Conservation (phyloP, 352 stramenopile genomes). For the Phytophthora constricta region DNA sequence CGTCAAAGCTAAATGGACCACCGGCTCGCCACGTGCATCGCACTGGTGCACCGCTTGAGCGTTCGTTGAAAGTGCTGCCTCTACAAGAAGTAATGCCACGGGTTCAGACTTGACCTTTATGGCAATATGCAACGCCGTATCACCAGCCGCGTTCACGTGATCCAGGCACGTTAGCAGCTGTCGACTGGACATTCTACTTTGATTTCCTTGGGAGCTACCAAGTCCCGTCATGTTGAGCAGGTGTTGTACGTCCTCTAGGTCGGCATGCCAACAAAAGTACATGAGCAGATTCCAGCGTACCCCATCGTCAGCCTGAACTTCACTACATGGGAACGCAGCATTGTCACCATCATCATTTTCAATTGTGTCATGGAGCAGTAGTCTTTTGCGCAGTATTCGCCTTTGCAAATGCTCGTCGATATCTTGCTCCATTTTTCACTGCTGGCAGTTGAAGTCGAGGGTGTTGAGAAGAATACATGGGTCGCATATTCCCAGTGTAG, state of each 20-base stretch:
- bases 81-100: slow-evolving; percentile 52
- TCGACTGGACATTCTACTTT: slow-evolving; percentile 28
- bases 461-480: slow-evolving; percentile 45
- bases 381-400: slow-evolving; percentile 30
- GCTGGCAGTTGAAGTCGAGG: slow-evolving; percentile 5
- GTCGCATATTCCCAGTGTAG: slow-evolving; percentile 70
- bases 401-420: slow-evolving; percentile 31
- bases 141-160: slow-evolving; percentile 64
- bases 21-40: slow-evolving; percentile 55
- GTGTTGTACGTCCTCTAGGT: slow-evolving; percentile 49
- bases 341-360: slow-evolving; percentile 32
- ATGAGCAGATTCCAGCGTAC: slow-evolving; percentile 71
- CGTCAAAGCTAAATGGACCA: slow-evolving; percentile 68
- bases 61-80: slow-evolving; percentile 41
- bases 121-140: slow-evolving; percentile 74
- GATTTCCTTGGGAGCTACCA: slow-evolving; percentile 14
- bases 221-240: slow-evolving; percentile 35
- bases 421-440: slow-evolving; percentile 25
- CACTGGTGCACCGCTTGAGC: slow-evolving; percentile 49
- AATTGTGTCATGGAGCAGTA: slow-evolving; percentile 42
- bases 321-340: slow-evolving; percentile 32
- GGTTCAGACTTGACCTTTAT: slow-evolving; percentile 54
- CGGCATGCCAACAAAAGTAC: slow-evolving; percentile 62
- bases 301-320: slow-evolving; percentile 49
- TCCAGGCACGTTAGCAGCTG: slow-evolving; percentile 56